Evolutionary conservation across 257 asterid species (phyloP).

Genomic region (Asclepias syriaca): DNA sequence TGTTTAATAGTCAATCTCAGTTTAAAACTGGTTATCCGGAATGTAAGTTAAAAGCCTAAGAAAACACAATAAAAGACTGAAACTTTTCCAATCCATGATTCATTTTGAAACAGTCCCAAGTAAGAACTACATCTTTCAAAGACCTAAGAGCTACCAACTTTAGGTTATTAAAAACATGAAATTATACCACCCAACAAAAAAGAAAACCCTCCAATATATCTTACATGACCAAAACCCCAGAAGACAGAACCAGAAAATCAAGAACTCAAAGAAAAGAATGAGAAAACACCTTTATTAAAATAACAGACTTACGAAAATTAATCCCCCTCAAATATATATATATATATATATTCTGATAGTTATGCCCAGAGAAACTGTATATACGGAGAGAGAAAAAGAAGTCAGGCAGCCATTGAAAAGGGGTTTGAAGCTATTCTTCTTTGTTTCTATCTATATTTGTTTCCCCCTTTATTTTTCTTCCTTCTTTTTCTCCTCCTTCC

Average conservation of each 20-base stretch:
- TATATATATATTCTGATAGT: neutral
- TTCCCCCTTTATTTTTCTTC: neutral
- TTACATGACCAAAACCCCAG: neutral
- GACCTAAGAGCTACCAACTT: conserved; percentile 9
- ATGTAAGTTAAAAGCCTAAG: conserved; percentile 6
- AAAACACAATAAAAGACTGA: neutral
- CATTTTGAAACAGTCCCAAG: conserved; percentile 6
- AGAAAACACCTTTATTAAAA: conserved; percentile 32
- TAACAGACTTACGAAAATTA: conserved; percentile 1
- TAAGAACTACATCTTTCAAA: conserved; percentile 3
- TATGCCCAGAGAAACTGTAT: neutral
- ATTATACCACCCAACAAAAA: neutral
- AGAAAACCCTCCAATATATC: neutral
- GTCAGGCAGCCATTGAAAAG: conserved; percentile 62
- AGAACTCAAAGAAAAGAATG: neutral
- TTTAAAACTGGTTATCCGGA: conserved; percentile 1
- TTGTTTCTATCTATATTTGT: neutral
- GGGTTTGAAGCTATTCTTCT: neutral
- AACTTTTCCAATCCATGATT: neutral
- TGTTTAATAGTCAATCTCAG: neutral
- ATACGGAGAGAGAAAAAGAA: conserved; percentile 17
- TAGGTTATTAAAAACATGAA: neutral
- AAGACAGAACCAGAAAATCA: conserved; percentile 10
- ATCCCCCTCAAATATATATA: too few relatives aligned
- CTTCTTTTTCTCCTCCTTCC: neutral